Percentiles rank a stretch among this genome's conserved stretches.
Evolutionary conservation across 208 protist species (phyloP).

Genomic region (Leishmania amazonensis): DNA sequence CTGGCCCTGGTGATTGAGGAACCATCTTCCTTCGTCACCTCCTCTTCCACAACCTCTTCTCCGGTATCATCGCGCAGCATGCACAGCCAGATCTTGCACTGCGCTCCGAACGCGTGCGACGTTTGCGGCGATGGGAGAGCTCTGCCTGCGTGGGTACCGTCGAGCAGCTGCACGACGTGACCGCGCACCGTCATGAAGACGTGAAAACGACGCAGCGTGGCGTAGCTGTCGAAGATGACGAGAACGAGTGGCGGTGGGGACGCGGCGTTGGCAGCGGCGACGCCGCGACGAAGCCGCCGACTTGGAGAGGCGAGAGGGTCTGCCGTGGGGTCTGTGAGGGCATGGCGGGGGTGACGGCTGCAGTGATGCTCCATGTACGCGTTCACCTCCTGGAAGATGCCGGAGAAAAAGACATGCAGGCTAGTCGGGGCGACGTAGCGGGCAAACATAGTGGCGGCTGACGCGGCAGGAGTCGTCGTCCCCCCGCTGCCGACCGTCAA

Average conservation of each 20-base stretch:
- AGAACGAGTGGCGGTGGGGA: conserved; percentile 34
- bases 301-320: not conserved
- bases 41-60: conserved; percentile 14
- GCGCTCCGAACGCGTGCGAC: conserved; percentile 19
- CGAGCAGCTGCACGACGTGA: conserved; percentile 56
- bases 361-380: conserved; percentile 19
- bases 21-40: conserved; percentile 6
- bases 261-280: not conserved
- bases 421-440: conserved; percentile 32
- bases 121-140: conserved; percentile 13
- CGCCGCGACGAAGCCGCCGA: not conserved
- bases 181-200: conserved; percentile 77
- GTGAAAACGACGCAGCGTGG: conserved; percentile 60
- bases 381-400: conserved; percentile 44
- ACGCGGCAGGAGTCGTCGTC: not conserved
- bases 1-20: not conserved
- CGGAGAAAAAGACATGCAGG: conserved; percentile 46
- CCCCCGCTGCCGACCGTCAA: not conserved
- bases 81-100: conserved; percentile 66
- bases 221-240: conserved; percentile 64
- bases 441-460: conserved; percentile 9
- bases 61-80: conserved; percentile 62
- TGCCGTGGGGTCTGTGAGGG: not conserved
- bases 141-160: conserved; percentile 31
- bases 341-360: not conserved